A percentile compares a stretch with the other conserved stretches of the same genome.
Conservation (phyloP, 2,329 filamentous ascomycete species). For the Diaporthe citri region DNA sequence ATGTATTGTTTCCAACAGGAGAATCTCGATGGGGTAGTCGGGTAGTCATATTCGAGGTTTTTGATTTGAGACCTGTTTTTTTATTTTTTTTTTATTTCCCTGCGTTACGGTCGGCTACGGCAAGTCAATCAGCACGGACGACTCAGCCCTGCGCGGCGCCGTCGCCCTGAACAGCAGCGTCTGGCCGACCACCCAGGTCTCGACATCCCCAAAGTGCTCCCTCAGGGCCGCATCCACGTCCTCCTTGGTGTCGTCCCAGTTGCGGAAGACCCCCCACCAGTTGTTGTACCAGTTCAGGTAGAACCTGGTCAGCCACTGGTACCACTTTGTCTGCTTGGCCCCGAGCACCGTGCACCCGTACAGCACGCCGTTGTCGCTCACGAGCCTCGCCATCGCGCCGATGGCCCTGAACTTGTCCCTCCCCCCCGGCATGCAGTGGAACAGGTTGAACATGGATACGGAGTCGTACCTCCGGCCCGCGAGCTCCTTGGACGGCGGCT, state of each 20-base stretch:
- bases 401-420: slow-evolving; percentile 50
- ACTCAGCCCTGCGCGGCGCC: slow-evolving; percentile 43
- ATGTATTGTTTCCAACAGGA: no score
- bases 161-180: slow-evolving; percentile 54
- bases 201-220: slow-evolving; percentile 53
- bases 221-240: slow-evolving; percentile 51
- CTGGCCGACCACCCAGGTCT: slow-evolving; percentile 54
- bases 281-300: slow-evolving; percentile 52
- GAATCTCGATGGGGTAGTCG: no score
- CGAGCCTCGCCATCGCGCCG: slow-evolving; percentile 47
- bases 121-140: slow-evolving; percentile 17
- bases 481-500: slow-evolving; percentile 47
- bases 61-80: neutral
- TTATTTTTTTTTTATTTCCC: neutral
- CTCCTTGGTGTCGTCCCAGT: slow-evolving; percentile 52
- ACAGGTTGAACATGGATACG: slow-evolving; percentile 57
- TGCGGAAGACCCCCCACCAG: slow-evolving; percentile 52
- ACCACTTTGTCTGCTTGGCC: slow-evolving; percentile 42
- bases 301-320: slow-evolving; percentile 44
- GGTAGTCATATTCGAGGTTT: no score
- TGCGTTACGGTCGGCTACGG: neutral
- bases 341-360: slow-evolving; percentile 55
- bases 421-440: slow-evolving; percentile 56
- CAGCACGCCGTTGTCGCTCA: slow-evolving; percentile 53
- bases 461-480: slow-evolving; percentile 52